Evolutionary conservation across 768 basidiomycete species (phyloP).

Genomic region (Tulasnella sp.): DNA sequence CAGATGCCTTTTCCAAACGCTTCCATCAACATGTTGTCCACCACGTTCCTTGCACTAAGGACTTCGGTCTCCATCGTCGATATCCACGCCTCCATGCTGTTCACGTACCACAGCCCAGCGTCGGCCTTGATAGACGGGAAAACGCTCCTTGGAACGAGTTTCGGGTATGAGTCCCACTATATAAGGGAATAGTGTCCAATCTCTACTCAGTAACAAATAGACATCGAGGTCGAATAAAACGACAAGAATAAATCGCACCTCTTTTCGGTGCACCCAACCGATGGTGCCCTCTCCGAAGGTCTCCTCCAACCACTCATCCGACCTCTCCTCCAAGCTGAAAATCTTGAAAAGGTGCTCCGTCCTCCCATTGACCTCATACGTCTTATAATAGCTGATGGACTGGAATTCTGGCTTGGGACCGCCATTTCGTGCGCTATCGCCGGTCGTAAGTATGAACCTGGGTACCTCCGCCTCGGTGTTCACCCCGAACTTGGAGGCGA

Average conservation of each 20-base stretch:
- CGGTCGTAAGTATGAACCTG: slow-evolving; percentile 60
- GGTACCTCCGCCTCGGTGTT: slow-evolving; percentile 39
- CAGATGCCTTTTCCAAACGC: slow-evolving; percentile 66
- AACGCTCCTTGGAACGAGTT: slow-evolving; percentile 48
- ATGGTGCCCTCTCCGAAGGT: slow-evolving; percentile 54
- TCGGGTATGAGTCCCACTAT: slow-evolving; percentile 75
- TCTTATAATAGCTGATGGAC: slow-evolving; percentile 64
- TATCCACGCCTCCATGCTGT: slow-evolving; percentile 85
- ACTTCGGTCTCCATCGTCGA: slow-evolving; percentile 95
- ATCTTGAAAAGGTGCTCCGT: slow-evolving; percentile 74
- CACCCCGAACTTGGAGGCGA: slow-evolving; percentile 61
- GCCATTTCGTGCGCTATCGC: slow-evolving; percentile 39
- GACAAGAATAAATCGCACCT: slow-evolving; percentile 33
- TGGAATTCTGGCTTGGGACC: slow-evolving; percentile 69
- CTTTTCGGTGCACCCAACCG: slow-evolving; percentile 75
- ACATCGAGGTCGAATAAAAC: not conserved
- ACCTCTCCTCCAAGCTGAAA: slow-evolving; percentile 56
- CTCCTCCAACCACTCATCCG: slow-evolving; percentile 56
- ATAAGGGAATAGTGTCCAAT: slow-evolving; percentile 9
- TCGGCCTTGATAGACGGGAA: slow-evolving; percentile 76
- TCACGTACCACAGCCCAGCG: slow-evolving; percentile 78
- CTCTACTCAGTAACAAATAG: too few species aligned
- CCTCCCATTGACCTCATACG: slow-evolving; percentile 32
- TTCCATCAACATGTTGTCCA: slow-evolving; percentile 66
- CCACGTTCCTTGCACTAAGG: slow-evolving; percentile 68